Conservation (phyloP, 2,329 filamentous ascomycete genomes). For the Epichloe sylvatica region DNA sequence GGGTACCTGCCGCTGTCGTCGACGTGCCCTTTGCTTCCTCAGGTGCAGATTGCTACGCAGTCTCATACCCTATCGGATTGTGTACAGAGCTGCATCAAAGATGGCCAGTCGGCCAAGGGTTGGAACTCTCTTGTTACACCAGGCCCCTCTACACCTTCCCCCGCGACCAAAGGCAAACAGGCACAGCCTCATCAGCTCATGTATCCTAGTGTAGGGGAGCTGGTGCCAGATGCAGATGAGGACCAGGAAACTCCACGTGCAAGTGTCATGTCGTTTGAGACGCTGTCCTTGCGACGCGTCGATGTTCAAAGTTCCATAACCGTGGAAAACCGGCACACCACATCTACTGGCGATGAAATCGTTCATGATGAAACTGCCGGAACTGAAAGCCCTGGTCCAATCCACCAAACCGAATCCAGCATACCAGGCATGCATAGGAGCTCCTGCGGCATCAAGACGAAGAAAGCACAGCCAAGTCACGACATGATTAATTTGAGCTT, state of each 20-base stretch:
- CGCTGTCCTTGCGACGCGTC: neutral
- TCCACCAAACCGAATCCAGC: neutral
- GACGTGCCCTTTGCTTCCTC: conserved; percentile 4
- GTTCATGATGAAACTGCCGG: neutral
- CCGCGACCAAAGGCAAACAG: neutral
- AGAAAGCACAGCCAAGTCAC: neutral
- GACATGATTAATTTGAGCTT: neutral
- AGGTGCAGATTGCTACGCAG: neutral
- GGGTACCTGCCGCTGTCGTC: conserved; percentile 5
- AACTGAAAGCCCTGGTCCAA: neutral
- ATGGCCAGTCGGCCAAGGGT: neutral
- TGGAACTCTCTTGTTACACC: neutral
- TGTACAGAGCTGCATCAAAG: neutral
- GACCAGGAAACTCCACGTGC: neutral
- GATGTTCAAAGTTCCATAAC: neutral
- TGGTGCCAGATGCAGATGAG: neutral
- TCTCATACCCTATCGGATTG: conserved; percentile 3
- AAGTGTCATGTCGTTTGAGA: neutral
- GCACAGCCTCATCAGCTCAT: neutral
- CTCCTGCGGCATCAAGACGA: neutral
- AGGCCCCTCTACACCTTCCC: neutral
- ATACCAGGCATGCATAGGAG: neutral
- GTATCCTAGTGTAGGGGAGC: neutral
- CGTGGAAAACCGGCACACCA: neutral
- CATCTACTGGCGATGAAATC: neutral